Evolutionary conservation across 1,284 basidiomycete species (phyloP), one percentile per base, ranked within the genome.

Genomic region (Thelephora terrestris): DNA sequence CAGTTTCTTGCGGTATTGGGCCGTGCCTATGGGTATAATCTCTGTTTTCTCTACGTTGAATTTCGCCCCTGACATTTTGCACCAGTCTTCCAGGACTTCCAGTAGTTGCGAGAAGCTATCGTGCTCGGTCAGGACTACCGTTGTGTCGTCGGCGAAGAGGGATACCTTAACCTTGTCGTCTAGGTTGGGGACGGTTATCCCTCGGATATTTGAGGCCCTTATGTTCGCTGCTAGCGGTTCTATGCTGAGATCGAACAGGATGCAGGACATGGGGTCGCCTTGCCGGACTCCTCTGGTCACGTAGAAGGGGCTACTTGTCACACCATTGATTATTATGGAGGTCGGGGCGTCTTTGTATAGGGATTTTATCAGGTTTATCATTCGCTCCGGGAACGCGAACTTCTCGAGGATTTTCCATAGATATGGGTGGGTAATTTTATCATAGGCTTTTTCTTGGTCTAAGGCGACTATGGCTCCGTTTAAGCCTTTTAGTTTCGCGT

Each of bases 181-280:
- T 24, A 7, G 45, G 51, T 39, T 45, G 39, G 58, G 52, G 14
- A 63, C 57, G 4, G 53, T 29, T 9, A 64, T 54, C 0, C 68
- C 68, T 47, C 55, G 20, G 6, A 70, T 56, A 2, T 50, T 17
- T 0, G 66, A 67, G 1, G 54, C 48, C 16, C 66, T 16, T 0
- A 69, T 49, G 27, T 50, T 51, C 14, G 25, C 39, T 9, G 64
- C 61, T 10, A 68, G 55, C 0, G 65, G 60, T 52, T 68, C 64
- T 1, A 69, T 67, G 23, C 62, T 64, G 0, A 67, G 14, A 45
- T 70, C 50, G 18, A 69, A 71, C 0, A 73, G 58, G 0, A 71
- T 57, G 53, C 68, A 71, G 0, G 68, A 72, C 5, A 55, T 20
- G 3, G 48, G 48, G 37, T 50, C 48, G 9, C 48, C 48, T 27